Evolutionary conservation across 306 rosid species (phyloP), one percentile per base, ranked within the genome.

Genomic region (Ziziphus jujuba): DNA sequence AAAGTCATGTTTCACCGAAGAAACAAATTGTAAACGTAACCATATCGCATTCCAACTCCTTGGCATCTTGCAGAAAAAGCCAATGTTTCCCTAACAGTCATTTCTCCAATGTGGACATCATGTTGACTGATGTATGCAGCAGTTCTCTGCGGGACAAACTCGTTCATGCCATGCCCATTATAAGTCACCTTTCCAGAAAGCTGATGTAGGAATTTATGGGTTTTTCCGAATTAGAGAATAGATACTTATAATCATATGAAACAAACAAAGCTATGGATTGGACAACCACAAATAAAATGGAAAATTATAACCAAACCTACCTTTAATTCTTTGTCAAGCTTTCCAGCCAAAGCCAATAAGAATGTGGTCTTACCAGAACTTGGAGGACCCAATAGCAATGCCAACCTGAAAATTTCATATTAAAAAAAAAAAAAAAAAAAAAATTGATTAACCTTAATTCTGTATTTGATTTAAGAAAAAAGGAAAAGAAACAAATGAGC

Each of bases 371-470:
- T 82, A 25, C 87, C 82, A 0, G 87, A 83, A 59, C 82, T 67
- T n/a, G 87, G 87, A 47, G 87, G 87, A 31, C 87, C 87, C 70
- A 83, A 67, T 2, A 83, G 72, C 77, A 83, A 65, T 73, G 85
- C 54, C 80, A 83, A 69, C 70, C 87, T 82, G 70, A 56, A 35
- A 68, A 63, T 25, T 36, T 15, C 23, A 13, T 25, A 40, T 11
- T 36, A 40, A 56, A 59, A 36, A 0, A 12, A 21, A 24, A 40
- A n/a, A 44, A 40, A 56, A 59, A 36, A 0, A 12, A 21, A 24
- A 40, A n/a, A 44, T 38, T 38, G 11, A 52, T 13, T 14, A 35
- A 8, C 35, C 11, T 12, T 19, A 52, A 7, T 51, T 59, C 19
- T 13, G 16, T 16, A 55, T 15, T 4, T 33, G 58, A 24, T 9